Evolutionary conservation across 2,329 filamentous ascomycete species (phyloP), one percentile per base, ranked within the genome.

Genomic region (Neopestalotiopsis sp.): DNA sequence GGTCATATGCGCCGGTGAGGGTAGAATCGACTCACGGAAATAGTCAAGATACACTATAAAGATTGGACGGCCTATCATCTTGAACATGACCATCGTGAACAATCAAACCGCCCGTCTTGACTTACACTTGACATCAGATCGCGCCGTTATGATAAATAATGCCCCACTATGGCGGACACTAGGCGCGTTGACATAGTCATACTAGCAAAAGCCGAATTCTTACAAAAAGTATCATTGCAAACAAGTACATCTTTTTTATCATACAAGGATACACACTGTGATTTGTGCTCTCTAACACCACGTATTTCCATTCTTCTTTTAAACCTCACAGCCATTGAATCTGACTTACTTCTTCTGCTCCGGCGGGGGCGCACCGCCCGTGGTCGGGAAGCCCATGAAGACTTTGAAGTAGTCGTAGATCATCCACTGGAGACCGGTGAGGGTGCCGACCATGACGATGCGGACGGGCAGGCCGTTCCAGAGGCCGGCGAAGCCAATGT

Each of bases 331-430:
- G 5, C 24, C 57, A 59, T 14, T n/a, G 10, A 5, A 7, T 59
- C 24, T 4, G 12, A 3, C 4, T 10, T 61, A 74, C 76, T 86
- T 81, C 79, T 85, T 83, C 79, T 89, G 84, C 67, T 85, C 80
- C 1, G 88, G 81, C 10, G 86, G 84, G 32, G 86, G 82, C 9
- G 85, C 82, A 58, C 93, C 92, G 70, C 93, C 94, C 1, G 94
- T 97, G 4, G 94, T 96, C 2, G 94, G 94, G 66, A 97, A 82
- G 57, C 94, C 93, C 90, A 96, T 94, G 79, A 93, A 93, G 77
- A 96, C 93, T 88, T 96, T 95, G 87, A 95, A 95, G 74, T 92
- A 94, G 76, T 95, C 92, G 83, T 95, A 96, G 79, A 95, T 96
- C 91, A 97, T 94, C 94, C 94, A 97, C 84, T 97, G 94, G 71